These are phyloP conservation scores for Pseudogymnoascus sp. DNA, from an alignment of 2,329 filamentous ascomycete genomes.

Conservation along the genomic window DNA sequence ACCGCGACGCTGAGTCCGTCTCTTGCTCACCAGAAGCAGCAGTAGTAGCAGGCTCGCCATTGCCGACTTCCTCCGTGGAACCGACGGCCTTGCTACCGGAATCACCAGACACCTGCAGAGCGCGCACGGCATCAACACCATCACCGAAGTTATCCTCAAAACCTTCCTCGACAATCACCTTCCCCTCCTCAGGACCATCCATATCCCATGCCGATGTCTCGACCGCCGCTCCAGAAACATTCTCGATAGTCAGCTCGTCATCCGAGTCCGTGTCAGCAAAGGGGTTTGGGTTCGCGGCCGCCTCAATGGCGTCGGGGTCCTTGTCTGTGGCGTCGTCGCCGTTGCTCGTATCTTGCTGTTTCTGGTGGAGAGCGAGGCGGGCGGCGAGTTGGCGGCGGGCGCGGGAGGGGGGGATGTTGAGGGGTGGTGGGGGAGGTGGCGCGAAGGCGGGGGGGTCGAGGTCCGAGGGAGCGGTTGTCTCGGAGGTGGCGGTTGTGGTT, in stretches of 20 bases:
- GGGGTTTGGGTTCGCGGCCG: slow-evolving; percentile 20
- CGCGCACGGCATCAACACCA: not conserved
- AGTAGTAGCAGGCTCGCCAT: not conserved
- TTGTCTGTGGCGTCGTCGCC: slow-evolving; percentile 17
- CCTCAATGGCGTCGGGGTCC: slow-evolving; percentile 13
- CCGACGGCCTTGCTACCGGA: not conserved
- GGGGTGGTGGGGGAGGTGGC: slow-evolving; percentile 63
- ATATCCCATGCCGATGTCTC: not conserved
- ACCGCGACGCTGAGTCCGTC: not conserved
- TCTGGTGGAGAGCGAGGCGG: slow-evolving; percentile 68
- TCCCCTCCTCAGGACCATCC: not conserved
- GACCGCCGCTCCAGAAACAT: not conserved
- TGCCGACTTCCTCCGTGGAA: not conserved
- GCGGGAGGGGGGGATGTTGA: slow-evolving; percentile 79
- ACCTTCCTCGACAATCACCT: not conserved
- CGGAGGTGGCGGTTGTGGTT: slow-evolving; percentile 28
- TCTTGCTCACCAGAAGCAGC: not conserved
- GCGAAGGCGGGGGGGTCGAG: slow-evolving; percentile 47
- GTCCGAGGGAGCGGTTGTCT: slow-evolving; percentile 32
- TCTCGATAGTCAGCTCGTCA: slow-evolving; percentile 20
- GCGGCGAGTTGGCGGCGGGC: slow-evolving; percentile 87
- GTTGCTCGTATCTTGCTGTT: slow-evolving; percentile 25
- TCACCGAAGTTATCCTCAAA: slow-evolving; percentile 1
- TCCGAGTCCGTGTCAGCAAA: slow-evolving; percentile 23
- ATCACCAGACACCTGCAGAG: not conserved